Conservation (phyloP, 768 basidiomycete species). For the Ramaria rubella region DNA sequence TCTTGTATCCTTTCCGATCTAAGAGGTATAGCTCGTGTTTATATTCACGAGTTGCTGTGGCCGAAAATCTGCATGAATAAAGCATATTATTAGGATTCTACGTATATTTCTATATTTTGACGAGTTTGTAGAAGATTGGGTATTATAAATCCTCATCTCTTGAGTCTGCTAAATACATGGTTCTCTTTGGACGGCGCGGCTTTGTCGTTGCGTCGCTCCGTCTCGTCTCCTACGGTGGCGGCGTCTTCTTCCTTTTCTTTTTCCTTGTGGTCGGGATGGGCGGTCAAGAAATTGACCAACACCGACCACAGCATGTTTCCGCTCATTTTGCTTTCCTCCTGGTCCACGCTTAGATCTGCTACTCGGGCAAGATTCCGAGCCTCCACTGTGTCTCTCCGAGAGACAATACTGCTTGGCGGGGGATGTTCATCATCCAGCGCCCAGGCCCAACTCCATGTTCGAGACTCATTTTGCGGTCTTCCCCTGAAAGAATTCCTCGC, state of each 20-base stretch:
- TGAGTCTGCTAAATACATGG: too few species aligned
- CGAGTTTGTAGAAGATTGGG: too few species aligned
- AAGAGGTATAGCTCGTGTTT: too few species aligned
- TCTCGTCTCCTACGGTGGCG: neutral
- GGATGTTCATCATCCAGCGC: constrained; percentile 78
- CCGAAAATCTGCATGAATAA: too few species aligned
- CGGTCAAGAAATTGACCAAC: constrained; percentile 57
- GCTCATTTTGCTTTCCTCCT: constrained; percentile 51
- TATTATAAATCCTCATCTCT: too few species aligned
- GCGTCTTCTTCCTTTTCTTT: neutral
- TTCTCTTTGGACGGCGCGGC: too few species aligned
- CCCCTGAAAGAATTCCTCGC: constrained; percentile 21
- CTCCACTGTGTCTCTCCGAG: constrained; percentile 81
- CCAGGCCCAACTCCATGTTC: constrained; percentile 78
- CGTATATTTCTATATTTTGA: too few species aligned
- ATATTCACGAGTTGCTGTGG: too few species aligned
- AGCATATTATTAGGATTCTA: too few species aligned
- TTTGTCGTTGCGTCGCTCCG: neutral
- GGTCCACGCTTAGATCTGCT: constrained; percentile 60
- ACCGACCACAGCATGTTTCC: constrained; percentile 69
- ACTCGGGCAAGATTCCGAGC: constrained; percentile 65
- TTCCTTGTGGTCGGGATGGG: neutral
- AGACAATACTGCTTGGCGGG: constrained; percentile 87
- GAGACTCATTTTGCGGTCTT: constrained; percentile 27
- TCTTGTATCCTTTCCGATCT: too few species aligned